Conservation (phyloP, 129 eudicot genomes). For the Flaveria trinervia region DNA sequence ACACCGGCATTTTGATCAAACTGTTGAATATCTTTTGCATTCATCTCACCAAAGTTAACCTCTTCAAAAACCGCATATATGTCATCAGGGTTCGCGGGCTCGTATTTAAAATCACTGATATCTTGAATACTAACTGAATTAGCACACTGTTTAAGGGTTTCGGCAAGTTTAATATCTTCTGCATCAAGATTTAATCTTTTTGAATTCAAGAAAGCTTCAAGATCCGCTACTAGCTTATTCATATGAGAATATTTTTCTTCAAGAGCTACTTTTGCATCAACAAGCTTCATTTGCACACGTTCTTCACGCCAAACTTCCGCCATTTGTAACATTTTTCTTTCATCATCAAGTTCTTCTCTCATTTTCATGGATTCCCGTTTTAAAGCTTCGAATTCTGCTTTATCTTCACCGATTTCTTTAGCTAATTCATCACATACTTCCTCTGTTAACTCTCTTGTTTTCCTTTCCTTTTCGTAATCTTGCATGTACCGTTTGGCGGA, state of each 20-base stretch:
- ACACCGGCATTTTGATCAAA: constrained; percentile 33
- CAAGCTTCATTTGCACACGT: constrained; percentile 91
- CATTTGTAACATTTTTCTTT: constrained; percentile 93
- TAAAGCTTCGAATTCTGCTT: constrained; percentile 82
- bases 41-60: constrained; percentile 57
- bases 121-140: constrained; percentile 59
- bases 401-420: constrained; percentile 90
- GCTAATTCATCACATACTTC: constrained; percentile 96
- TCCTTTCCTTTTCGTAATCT: constrained; percentile 79
- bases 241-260: constrained; percentile 75
- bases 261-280: constrained; percentile 84
- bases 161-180: constrained; percentile 57
- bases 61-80: constrained; percentile 77
- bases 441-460: constrained; percentile 72
- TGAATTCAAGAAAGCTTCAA: constrained; percentile 62
- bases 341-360: constrained; percentile 88
- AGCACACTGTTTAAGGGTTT: constrained; percentile 57
- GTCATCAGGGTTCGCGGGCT: constrained; percentile 79
- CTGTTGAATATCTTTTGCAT: constrained; percentile 57
- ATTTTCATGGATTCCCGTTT: constrained; percentile 74
- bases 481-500: constrained; percentile 77
- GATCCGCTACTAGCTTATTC: constrained; percentile 53
- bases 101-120: constrained; percentile 67
- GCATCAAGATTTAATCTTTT: constrained; percentile 36
- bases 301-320: constrained; percentile 99